Base-by-base conservation (phyloP, 2,329 filamentous ascomycete genomes). In the Atkinsonella hypoxylon region DNA sequence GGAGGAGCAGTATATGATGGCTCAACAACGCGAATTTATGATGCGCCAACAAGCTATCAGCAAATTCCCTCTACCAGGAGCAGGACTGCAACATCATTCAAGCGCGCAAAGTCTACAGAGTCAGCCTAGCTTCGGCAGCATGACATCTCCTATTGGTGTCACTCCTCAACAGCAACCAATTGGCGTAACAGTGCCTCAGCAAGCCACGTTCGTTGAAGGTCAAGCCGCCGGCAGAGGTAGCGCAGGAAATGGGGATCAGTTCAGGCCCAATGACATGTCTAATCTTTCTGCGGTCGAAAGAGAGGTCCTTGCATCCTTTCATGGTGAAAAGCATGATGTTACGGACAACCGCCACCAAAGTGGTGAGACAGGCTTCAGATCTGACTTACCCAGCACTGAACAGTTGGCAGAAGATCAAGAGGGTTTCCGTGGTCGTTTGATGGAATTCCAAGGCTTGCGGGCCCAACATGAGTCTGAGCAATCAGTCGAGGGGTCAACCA, bases 1-100 rank as follows among this genome's bases (percentile, higher is more conserved):
- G 66, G 93, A 98, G 67, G 94, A 98, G 63, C 93, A 98, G 65
- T 95, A 93, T 64, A 76, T 95, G 36, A 94, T 97, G 81, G 93
- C 94, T 44, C 85, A 93, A 41, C 93, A 98, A 67, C 89, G 95
- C 58, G 93, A 98, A 64, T 88, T 89, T 58, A 78, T 96, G 50
- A 86, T 89, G 55, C 87, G 89, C 56, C 89, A 95, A 62, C 89
- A 95, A 61, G 77, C 79, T 7, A 82, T 89, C 53, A 76, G 82
- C 47, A 84, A 90, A 63, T 84, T 87, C 63, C 83, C 83, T 50
- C 75, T 85, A 59, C 78, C 59, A 26, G 62, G 59, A 4, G 62
- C 64, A 49, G 62, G 71, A 53, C 76, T 97, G 9, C 89, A 97
- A 60, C 93, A 97, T 62, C 90, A 97, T 63, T 90, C 89, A 1